Evolutionary conservation across 208 protist species (phyloP).

Genomic region (Wallacemonas collosoma): DNA sequence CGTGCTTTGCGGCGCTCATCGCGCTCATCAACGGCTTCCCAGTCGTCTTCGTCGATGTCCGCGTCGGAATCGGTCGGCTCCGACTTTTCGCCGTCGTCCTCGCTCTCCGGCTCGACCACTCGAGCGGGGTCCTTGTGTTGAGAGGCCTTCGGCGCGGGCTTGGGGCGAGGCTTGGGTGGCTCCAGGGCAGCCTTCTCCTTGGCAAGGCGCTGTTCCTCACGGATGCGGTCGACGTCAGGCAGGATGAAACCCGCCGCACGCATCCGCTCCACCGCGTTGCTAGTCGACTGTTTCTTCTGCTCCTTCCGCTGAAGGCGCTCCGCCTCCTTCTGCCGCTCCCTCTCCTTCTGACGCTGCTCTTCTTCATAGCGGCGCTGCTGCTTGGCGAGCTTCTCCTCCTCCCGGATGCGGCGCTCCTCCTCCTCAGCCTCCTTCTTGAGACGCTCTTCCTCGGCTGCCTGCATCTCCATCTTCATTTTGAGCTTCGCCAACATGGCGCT

Average conservation of each 20-base stretch:
- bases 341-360: slow-evolving; percentile 68
- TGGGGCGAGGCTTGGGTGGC: slow-evolving; percentile 42
- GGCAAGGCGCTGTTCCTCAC: slow-evolving; percentile 58
- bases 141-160: slow-evolving; percentile 28
- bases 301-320: slow-evolving; percentile 69
- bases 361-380: slow-evolving; percentile 89
- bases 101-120: slow-evolving; percentile 34
- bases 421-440: slow-evolving; percentile 74
- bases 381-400: slow-evolving; percentile 83
- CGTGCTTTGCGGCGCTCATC: slow-evolving; percentile 72
- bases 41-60: slow-evolving; percentile 89
- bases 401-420: slow-evolving; percentile 71
- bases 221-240: slow-evolving; percentile 83
- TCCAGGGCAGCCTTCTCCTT: slow-evolving; percentile 37
- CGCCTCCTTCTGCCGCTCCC: slow-evolving; percentile 82
- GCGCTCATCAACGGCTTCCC: slow-evolving; percentile 73
- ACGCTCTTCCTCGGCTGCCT: slow-evolving; percentile 85
- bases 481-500: slow-evolving; percentile 86
- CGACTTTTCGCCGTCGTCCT: slow-evolving; percentile 59
- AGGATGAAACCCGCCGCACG: slow-evolving; percentile 77
- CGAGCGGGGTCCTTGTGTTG: slow-evolving; percentile 14
- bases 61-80: slow-evolving; percentile 73
- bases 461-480: slow-evolving; percentile 91
- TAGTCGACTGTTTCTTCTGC: slow-evolving; percentile 38
- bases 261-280: slow-evolving; percentile 81